phyloP scores from a whole-genome alignment of 116 monocot genomes.

The Phalaenopsis hybrid region DNA sequence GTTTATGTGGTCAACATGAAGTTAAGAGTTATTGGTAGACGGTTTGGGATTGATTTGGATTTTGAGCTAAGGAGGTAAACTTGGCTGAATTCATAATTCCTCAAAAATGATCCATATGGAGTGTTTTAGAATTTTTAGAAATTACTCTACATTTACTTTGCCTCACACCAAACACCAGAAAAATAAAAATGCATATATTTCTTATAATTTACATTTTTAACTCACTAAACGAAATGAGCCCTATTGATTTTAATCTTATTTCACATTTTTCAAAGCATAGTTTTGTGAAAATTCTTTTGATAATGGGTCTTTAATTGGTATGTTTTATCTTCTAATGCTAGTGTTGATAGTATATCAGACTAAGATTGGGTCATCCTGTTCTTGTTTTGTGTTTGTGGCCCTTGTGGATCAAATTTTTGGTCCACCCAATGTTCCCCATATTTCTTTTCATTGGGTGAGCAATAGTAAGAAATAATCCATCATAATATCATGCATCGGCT shows the following conservation, averaged over 20 bases:
- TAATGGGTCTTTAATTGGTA: not conserved
- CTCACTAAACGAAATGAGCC: not conserved
- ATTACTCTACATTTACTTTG: too few relatives aligned
- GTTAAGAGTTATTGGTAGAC: too few relatives aligned
- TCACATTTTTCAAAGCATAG: not conserved
- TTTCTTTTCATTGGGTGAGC: not conserved
- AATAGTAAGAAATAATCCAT: not conserved
- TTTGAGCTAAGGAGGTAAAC: too few relatives aligned
- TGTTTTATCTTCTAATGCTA: not conserved
- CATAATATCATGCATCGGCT: too few relatives aligned
- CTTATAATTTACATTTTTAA: too few relatives aligned
- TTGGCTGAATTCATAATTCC: too few relatives aligned
- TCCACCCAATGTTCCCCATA: not conserved
- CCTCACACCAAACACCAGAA: too few relatives aligned
- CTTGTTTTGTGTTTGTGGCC: not conserved
- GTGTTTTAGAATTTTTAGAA: too few relatives aligned
- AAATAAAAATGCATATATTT: too few relatives aligned
- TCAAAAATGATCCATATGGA: too few relatives aligned
- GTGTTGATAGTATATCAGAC: not conserved
- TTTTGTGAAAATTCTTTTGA: not conserved
- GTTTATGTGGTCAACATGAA: too few relatives aligned
- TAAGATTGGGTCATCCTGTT: not conserved
- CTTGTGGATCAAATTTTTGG: not conserved
- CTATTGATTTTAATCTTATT: not conserved
- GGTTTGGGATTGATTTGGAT: too few relatives aligned